phyloP scores from a whole-genome alignment of 2,329 filamentous ascomycete species.

The Microdochium trichocladiopsis region DNA sequence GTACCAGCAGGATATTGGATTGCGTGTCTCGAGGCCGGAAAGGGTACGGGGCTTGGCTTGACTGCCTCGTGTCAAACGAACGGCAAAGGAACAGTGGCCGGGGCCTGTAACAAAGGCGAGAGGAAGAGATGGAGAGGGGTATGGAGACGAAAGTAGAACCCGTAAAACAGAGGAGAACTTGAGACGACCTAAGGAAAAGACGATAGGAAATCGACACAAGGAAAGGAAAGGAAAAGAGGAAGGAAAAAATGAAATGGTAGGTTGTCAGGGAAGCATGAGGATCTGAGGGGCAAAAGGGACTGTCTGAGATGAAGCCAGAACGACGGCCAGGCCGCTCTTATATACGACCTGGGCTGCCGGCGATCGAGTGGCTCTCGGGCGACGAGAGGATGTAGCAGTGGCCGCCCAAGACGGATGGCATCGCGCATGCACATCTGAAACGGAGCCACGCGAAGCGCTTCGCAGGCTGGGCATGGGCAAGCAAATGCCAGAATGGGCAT shows the following conservation, averaged over 20 bases:
- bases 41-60: neutral
- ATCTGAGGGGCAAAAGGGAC: neutral
- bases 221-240: neutral
- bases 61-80: neutral
- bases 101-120: neutral
- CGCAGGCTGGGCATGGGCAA: neutral
- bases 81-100: neutral
- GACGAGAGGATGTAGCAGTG: neutral
- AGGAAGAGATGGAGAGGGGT: neutral
- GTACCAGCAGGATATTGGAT: neutral
- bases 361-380: neutral
- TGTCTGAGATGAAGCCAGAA: neutral
- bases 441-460: neutral
- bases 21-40: neutral
- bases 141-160: neutral
- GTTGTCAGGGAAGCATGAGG: constrained; percentile 1
- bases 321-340: neutral
- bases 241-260: neutral
- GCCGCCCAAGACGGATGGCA: neutral
- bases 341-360: neutral
- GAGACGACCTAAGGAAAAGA: neutral
- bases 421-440: neutral
- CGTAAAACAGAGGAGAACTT: neutral
- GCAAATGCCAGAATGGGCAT: neutral
- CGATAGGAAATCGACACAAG: neutral